Base-by-base conservation (phyloP, 805 yeast species). In the Isabelozyma pseudorhagii region DNA sequence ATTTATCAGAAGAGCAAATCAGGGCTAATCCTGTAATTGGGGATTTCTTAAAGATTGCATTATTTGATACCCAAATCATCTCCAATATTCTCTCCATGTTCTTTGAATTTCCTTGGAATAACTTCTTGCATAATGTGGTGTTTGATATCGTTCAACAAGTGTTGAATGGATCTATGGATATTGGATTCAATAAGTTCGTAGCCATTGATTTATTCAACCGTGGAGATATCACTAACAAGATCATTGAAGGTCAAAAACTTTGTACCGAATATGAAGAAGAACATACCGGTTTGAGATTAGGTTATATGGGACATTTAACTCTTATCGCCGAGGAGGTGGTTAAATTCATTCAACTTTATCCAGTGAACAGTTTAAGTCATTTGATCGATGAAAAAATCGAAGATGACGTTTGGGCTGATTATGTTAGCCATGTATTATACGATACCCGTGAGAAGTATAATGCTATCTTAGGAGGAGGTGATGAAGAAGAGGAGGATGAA, bases 221-320 rank as follows among this genome's bases (percentile, higher is more conserved):
- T 18, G 78, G 76, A 2, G 69, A 72, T 49, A 71, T 74, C 50
- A 74, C 78, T 21, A 64, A 64, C 48, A 71, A 67, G 48, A 74
- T 74, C 47, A 69, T 72, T 45, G 68, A 68, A 44, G 78, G 79
- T 34, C 87, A 57, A 77, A 82, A 61, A 85, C 55, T 90, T 78
- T 71, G 75, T 84, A 52, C 86, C 84, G 28, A 81, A 74, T 72
- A 88, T 63, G 79, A 77, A 54, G 71, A 71, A 50, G 74, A 76
- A 13, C 54, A 63, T 40, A 54, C 56, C 38, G 84, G 86, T 3
- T 79, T 89, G 46, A 79, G 96, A 52, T 78, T 91, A 45, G 99
- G 99, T 0, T 94, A 89, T 63, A 94, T 93, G 94, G 99, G 99
- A 17, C 99, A 94, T 64, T 73, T 94, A 55, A 90, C 97, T 2